phyloP scores from a whole-genome alignment of 2,329 filamentous ascomycete genomes.

The Penicillium glabrum region DNA sequence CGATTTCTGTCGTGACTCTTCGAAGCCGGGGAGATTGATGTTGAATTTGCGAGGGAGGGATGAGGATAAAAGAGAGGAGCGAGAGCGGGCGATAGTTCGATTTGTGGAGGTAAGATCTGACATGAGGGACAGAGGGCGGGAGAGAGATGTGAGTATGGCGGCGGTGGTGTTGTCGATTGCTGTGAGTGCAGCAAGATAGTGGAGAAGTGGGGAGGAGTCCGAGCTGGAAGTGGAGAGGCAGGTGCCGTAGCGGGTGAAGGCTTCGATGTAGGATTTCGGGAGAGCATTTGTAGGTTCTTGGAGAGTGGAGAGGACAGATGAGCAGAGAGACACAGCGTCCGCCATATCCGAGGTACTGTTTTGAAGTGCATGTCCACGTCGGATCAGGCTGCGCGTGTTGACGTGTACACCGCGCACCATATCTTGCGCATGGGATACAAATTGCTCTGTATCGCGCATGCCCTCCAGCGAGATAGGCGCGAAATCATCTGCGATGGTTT shows the following conservation, averaged over 20 bases:
- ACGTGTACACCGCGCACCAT: constrained; percentile 83
- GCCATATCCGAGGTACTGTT: constrained; percentile 57
- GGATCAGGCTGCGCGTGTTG: constrained; percentile 77
- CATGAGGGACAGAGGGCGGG: constrained; percentile 76
- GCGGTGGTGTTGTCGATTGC: constrained; percentile 81
- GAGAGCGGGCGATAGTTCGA: constrained; percentile 74
- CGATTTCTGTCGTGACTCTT: constrained; percentile 80
- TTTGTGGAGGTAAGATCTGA: constrained; percentile 71
- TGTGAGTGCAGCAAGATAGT: constrained; percentile 73
- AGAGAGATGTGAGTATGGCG: constrained; percentile 75
- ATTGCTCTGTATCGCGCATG: constrained; percentile 85
- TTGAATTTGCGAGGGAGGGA: constrained; percentile 48
- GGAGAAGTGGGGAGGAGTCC: constrained; percentile 70
- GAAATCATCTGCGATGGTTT: constrained; percentile 86
- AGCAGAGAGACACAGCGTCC: constrained; percentile 43
- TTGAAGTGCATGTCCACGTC: constrained; percentile 72
- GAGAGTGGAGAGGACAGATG: constrained; percentile 53
- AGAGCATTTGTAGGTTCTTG: constrained; percentile 59
- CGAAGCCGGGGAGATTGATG: constrained; percentile 56
- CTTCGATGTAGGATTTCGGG: constrained; percentile 65
- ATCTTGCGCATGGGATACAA: constrained; percentile 86
- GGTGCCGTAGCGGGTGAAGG: constrained; percentile 70
- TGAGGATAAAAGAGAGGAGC: constrained; percentile 69
- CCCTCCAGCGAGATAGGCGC: constrained; percentile 71
- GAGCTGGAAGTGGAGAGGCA: constrained; percentile 59